Evolutionary conservation across 495 filamentous ascomycete species (phyloP).

Genomic region (Talaromyces ruber): DNA sequence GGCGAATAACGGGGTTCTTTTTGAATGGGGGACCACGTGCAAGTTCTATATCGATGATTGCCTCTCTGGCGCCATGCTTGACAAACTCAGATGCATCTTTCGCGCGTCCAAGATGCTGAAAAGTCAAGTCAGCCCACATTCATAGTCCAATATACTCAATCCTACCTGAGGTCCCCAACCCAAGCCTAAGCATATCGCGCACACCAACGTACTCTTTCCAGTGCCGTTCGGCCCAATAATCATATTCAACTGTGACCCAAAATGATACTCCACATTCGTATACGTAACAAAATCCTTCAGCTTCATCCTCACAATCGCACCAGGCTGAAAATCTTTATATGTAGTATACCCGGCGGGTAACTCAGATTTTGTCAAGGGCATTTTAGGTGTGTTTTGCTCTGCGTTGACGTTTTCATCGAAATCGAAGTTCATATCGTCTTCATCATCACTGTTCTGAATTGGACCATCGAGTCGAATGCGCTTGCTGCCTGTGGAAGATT

Average conservation of each 20-base stretch:
- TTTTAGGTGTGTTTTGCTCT: not conserved
- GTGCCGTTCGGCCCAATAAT: constrained; percentile 97
- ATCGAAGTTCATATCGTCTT: constrained; percentile 5
- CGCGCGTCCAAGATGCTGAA: constrained; percentile 72
- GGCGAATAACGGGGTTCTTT: constrained; percentile 62
- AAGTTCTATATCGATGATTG: constrained; percentile 84
- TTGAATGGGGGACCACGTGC: constrained; percentile 39
- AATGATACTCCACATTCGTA: constrained; percentile 76
- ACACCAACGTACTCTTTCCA: constrained; percentile 95
- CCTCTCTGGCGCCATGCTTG: constrained; percentile 75
- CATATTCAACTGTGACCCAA: constrained; percentile 94
- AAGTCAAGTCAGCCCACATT: constrained; percentile 1
- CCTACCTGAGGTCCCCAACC: constrained; percentile 67
- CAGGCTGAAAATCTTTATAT: constrained; percentile 52
- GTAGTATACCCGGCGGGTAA: not conserved
- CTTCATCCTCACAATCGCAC: constrained; percentile 82
- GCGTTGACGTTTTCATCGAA: constrained; percentile 4
- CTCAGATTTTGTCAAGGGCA: not conserved
- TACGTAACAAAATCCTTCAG: constrained; percentile 95
- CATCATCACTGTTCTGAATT: constrained; percentile 5
- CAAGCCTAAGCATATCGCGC: constrained; percentile 90
- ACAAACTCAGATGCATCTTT: constrained; percentile 84
- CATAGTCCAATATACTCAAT: not conserved
- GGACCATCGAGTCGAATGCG: constrained; percentile 21
- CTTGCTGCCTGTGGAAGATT: constrained; percentile 20